Evolutionary conservation across 208 protist genomes (phyloP), one percentile per base, ranked within the genome.

Genomic region (Trichomonas vaginalis): DNA sequence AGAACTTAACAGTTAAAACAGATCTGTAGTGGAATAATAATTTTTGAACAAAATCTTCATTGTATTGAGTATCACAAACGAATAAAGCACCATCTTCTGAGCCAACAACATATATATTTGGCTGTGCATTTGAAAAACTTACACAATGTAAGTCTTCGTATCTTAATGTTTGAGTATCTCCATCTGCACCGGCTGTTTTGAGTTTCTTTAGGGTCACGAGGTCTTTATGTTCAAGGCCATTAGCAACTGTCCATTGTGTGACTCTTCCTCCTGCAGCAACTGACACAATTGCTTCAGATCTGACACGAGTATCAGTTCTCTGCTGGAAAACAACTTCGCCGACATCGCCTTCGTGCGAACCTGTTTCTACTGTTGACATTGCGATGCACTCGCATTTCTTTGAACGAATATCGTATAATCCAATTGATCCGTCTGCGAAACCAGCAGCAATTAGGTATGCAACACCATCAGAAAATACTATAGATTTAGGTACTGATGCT

Each of bases 231-330:
- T 92, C 86, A 47, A 92, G 86, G 6, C 86, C 86, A 32, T 92
- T 92, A n/a, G 86, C 86, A n/a, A 92, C 86, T 51, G 86, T 92
- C 86, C 86, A 92, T 51, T 92, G 86, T 35, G 86, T 92, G 6
- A 92, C 86, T 51, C 86, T 48, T 21, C 86, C 86, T 27, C 86
- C 86, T 39, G 40, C 40, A 51, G 86, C 86, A 92, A 92, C 86
- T 39, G 86, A 92, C 35, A 92, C 86, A 92, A 92, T 45, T 15
- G 86, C 86, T 51, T 92, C 86, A 35, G 40, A 48, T 40, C 86
- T 42, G 8, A 92, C 86, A 35, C 86, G 39, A 37, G 86, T 92
- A 92, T 92, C 86, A 39, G 86, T 92, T 48, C 86, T 48, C 37
- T 92, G 86, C 15, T 92, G 86, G 45, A 92, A 92, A 39, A 51